Base-by-base conservation (phyloP, 371 early-diverging fungal species). In the Mucor velutinosus region DNA sequence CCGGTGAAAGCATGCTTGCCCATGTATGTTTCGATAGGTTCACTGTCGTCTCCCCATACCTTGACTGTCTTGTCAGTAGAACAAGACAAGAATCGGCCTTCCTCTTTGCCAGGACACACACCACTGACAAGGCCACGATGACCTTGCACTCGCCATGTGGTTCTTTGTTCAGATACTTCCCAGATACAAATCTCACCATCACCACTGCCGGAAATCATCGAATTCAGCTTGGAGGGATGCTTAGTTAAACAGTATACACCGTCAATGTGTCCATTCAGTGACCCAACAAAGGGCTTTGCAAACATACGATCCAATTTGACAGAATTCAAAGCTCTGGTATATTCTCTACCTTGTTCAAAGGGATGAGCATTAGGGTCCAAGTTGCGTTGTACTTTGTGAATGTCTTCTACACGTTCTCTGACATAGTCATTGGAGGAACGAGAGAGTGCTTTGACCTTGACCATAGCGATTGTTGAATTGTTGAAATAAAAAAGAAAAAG, bases 211-310 rank as follows among this genome's bases (percentile, higher is more conserved):
- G 96, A 94, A 58, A 93, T 86, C 60, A 97, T 75, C 45, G 86
- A 85, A 30, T 91, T 92, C 32, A 99, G 76, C 30, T 89, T 83
- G 58, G 87, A 89, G 7, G 95, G 93, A 73, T 98, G 93, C 77
- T 97, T 99, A 0, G 93, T 90, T 86, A 99, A 86, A 66, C 90
- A 80, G 74, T 98, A 98, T 12, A 99, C 97, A 64, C 99, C 99
- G 67, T 99, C 99, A 56, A 93, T 87, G 69, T 99, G 99, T 0
- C 97, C 97, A 45, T 82, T 78, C 19, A 99, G 77, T 2, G 96
- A 89, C 3, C 86, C 94, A 15, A 99, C 77, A 77, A 99, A 99
- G 12, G 99, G 99, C 77, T 99, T 99, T 63, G 99, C 95, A 77
- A 99, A 95, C 88, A 99, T 79, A 32, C 98, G 86, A 64, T 99